A percentile compares a stretch with the other conserved stretches of the same genome.
phyloP scores from a whole-genome alignment of 257 asterid species.

The Nicotiana knightiana region DNA sequence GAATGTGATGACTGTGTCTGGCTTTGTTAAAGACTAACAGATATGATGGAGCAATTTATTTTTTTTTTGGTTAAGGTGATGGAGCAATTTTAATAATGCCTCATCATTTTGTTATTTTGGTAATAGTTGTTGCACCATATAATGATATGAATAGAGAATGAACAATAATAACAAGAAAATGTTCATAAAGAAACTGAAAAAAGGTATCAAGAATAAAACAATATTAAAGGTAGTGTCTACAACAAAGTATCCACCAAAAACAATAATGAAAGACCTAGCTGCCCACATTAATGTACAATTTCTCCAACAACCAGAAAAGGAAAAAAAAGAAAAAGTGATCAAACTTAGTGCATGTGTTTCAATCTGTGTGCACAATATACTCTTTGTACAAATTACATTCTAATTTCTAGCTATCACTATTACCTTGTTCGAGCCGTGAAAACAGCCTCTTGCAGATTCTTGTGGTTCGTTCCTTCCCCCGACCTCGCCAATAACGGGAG shows the following conservation, averaged over 20 bases:
- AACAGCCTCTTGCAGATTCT: no score
- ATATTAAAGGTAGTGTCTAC: background rate
- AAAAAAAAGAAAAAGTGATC: background rate
- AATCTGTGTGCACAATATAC: background rate
- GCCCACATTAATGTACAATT: background rate
- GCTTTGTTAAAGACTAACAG: background rate
- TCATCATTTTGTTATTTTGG: background rate
- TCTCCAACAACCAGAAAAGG: background rate
- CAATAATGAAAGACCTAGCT: background rate
- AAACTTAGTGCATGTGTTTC: background rate
- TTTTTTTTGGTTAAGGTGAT: no score
- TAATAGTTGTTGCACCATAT: background rate
- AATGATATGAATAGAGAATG: background rate
- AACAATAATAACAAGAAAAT: background rate
- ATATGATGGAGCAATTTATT: background rate
- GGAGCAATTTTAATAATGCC: background rate
- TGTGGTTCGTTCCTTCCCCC: no score
- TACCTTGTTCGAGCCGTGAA: no score
- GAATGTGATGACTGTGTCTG: background rate
- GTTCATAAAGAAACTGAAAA: background rate
- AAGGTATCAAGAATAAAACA: background rate
- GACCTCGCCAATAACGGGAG: no score
- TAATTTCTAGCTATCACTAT: background rate
- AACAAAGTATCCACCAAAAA: background rate
- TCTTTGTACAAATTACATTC: background rate